A percentile compares a stretch with the other conserved stretches of the same genome.
Conservation (phyloP, 2,329 filamentous ascomycete species). For the Leptographium lundbergii region DNA sequence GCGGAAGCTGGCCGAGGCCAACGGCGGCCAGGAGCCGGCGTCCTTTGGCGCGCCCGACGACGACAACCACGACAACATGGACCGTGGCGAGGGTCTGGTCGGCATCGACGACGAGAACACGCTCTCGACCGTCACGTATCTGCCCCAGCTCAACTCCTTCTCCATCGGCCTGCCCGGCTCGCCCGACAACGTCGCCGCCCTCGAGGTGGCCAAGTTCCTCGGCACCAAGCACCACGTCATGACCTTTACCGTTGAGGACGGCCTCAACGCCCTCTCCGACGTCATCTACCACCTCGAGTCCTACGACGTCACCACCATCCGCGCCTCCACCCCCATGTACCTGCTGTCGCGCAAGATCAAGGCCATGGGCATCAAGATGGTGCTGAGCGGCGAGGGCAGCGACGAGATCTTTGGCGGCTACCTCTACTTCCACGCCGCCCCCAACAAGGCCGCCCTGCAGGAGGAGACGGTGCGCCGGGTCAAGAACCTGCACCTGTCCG, state of each 20-base stretch:
- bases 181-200: constrained; percentile 81
- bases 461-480: constrained; percentile 87
- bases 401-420: constrained; percentile 99
- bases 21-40: constrained; percentile 30
- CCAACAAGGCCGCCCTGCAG: constrained; percentile 86
- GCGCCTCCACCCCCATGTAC: constrained; percentile 98
- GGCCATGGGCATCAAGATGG: constrained; percentile 99
- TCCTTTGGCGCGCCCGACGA: constrained; percentile 25
- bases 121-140: constrained; percentile 76
- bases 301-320: constrained; percentile 96
- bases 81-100: constrained; percentile 61
- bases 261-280: constrained; percentile 89
- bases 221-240: constrained; percentile 97
- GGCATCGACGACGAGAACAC: constrained; percentile 91
- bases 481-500: constrained; percentile 92
- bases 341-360: constrained; percentile 97
- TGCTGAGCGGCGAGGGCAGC: constrained; percentile 88
- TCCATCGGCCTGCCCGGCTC: constrained; percentile 91
- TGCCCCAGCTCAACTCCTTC: constrained; percentile 96
- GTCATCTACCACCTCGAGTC: constrained; percentile 98
- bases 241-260: constrained; percentile 96
- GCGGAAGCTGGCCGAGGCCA: constrained; percentile 48
- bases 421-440: constrained; percentile 94
- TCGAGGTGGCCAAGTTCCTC: constrained; percentile 90
- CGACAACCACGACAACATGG: constrained; percentile 34